Base-by-base conservation (phyloP, 495 filamentous ascomycete species). In the Annulohypoxylon nitens region DNA sequence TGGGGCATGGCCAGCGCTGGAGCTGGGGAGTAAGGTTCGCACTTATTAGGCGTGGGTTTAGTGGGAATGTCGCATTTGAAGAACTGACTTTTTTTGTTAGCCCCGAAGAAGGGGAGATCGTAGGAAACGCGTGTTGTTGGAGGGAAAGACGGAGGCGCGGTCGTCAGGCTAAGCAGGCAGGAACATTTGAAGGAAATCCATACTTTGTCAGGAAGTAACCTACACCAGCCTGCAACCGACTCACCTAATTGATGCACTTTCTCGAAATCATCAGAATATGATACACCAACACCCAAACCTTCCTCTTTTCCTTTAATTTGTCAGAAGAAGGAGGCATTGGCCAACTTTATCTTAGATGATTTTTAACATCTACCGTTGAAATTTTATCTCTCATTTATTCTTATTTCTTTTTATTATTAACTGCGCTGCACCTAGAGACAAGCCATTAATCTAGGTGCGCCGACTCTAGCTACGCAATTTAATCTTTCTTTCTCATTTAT, bases 61-160 rank as follows among this genome's bases (percentile, higher is more conserved):
- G 64, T 20, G 45, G 43, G 25, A 64, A 45, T 64, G 54, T 59
- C 45, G 53, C 68, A 70, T 70, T 47, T 53, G 51, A 60, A 61
- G 62, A 61, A 64, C 53, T 66, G 69, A 71, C 57, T 62, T 45
- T 71, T 70, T 68, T 71, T 71, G 36, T 71, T 65, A 63, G 51
- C 26, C 26, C 63, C 55, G 43, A 71, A 53, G 57, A 54, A 55
- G 43, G 51, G 41, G 41, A 41, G 33, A 68, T 50, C 37, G 61
- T 64, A 60, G 45, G 70, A 69, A 69, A 73, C 70, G 70, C 70
- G 70, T 73, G 70, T 73, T 73, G 64, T 62, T 72, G 41, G 60
- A 68, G 54, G 41, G 60, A 68, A 61, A 47, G 37, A 57, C 36
- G 30, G 70, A 68, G 58, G 70, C 70, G 70, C 64, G 70, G 65